These are phyloP conservation scores for Ramularia endophylla DNA, from an alignment of 2,329 filamentous ascomycete genomes.

Conservation along the genomic window DNA sequence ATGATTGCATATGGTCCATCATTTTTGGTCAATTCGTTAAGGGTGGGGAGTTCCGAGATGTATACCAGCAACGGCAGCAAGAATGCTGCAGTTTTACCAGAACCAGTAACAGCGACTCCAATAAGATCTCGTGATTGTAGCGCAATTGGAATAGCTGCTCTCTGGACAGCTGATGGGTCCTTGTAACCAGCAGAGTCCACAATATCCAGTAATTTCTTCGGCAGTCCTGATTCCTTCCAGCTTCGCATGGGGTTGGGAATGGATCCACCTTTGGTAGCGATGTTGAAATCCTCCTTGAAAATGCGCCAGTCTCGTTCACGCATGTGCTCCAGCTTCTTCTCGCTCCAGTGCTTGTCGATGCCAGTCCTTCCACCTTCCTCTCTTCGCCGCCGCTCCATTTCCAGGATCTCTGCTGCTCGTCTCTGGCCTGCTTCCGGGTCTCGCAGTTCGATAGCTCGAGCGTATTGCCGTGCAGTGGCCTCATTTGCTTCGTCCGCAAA, in stretches of 20 bases:
- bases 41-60: conserved; percentile 80
- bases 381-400: conserved; percentile 73
- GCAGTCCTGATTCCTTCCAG: conserved; percentile 81
- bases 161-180: conserved; percentile 85
- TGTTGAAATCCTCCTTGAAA: conserved; percentile 99
- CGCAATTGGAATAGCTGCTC: conserved; percentile 92
- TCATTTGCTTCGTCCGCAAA: conserved; percentile 56
- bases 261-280: conserved; percentile 82
- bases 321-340: conserved; percentile 91
- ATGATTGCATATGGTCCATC: conserved; percentile 98
- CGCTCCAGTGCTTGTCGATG: conserved; percentile 90
- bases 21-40: conserved; percentile 81
- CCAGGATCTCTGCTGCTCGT: conserved; percentile 72
- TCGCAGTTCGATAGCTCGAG: conserved; percentile 64
- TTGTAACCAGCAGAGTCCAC: conserved; percentile 81
- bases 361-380: conserved; percentile 67
- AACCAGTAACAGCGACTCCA: conserved; percentile 95
- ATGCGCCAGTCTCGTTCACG: conserved; percentile 98
- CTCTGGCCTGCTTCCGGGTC: conserved; percentile 71
- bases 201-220: conserved; percentile 70
- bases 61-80: conserved; percentile 87
- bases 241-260: conserved; percentile 96
- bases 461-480: conserved; percentile 46
- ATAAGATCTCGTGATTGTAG: conserved; percentile 92
- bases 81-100: conserved; percentile 96